These are phyloP conservation scores for Aurifilum marmelostoma DNA, from an alignment of 2,329 filamentous ascomycete species.

Conservation along the genomic window DNA sequence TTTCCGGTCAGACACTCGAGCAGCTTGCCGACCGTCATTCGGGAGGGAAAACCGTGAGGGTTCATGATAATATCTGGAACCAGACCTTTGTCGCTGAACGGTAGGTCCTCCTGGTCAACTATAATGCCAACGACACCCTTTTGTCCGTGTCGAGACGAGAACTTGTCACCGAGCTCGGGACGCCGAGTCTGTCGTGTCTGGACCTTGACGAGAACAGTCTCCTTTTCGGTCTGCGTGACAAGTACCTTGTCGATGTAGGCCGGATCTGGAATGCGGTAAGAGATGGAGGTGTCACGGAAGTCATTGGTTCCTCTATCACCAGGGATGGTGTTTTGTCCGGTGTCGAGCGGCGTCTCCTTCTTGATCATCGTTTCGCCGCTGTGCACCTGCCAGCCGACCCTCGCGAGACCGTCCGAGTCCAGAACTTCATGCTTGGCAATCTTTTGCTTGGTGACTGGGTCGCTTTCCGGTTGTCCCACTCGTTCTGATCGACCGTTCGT, in stretches of 20 bases:
- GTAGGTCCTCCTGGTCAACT: slow-evolving; percentile 94
- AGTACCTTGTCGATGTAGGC: slow-evolving; percentile 96
- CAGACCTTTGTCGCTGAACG: slow-evolving; percentile 88
- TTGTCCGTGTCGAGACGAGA: slow-evolving; percentile 96
- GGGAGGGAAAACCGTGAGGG: slow-evolving; percentile 98
- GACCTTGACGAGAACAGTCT: slow-evolving; percentile 87
- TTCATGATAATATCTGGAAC: slow-evolving; percentile 99
- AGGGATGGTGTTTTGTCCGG: slow-evolving; percentile 72
- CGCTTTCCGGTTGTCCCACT: slow-evolving; percentile 64
- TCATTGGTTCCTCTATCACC: slow-evolving; percentile 65
- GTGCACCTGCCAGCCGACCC: slow-evolving; percentile 79
- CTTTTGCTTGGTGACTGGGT: slow-evolving; percentile 63
- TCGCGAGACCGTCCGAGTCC: slow-evolving; percentile 84
- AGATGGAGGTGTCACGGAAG: slow-evolving; percentile 69
- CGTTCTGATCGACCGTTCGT: slow-evolving; percentile 75
- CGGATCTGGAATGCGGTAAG: slow-evolving; percentile 82
- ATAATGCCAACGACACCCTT: slow-evolving; percentile 98
- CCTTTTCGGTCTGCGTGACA: slow-evolving; percentile 85
- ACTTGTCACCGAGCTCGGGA: slow-evolving; percentile 96
- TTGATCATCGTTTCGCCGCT: slow-evolving; percentile 86
- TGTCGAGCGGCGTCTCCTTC: slow-evolving; percentile 83
- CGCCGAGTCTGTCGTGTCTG: slow-evolving; percentile 94
- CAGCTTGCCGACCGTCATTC: slow-evolving; percentile 99
- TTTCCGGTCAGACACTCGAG: slow-evolving; percentile 94
- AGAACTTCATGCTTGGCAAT: slow-evolving; percentile 73